Evolutionary conservation across 768 basidiomycete species (phyloP), one percentile per base, ranked within the genome.

Genomic region (Pulveroboletus sp.): DNA sequence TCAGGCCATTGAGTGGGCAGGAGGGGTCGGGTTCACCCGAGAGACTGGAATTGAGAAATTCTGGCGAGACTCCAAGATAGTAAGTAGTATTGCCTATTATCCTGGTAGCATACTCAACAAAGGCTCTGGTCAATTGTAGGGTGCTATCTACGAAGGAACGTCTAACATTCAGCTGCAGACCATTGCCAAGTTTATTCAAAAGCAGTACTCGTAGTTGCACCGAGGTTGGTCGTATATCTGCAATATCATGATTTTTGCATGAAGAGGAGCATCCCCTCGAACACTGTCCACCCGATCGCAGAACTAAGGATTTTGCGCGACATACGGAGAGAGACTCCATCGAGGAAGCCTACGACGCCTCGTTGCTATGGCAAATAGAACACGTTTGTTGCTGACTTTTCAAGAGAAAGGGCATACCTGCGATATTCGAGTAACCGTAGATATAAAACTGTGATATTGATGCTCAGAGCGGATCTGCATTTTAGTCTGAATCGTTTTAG

Each of bases 91-190:
- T 30, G 4, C 35, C 48, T 1, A 46, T 42, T 17, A 31, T 33
- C 2, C n/a, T 44, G 32, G 6, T 15, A 41, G 24, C 14, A 8
- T 11, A 8, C n/a, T 10, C 31, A 36, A 38, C 49, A 58, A 11
- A 21, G 56, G 52, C 3, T 51, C 24, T 48, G 6, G 10, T 44
- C 2, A 49, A 31, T 47, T 48, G 17, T 50, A 92, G 89, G 89
- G 91, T 26, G 88, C 89, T 2, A 92, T 93, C 46, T 93, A 93
- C 59, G 91, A 93, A 62, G 93, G 95, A 35, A 97, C 95, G 39
- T 92, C 88, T n/a, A 99, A 98, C 67, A 98, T 99, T 51, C 96
- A 98, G 67, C 74, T 97, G 31, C 86, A 94, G 69, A 99, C 96
- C 0, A 96, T 99, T 60, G 90, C 93, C 5, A 95, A 87, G 71